Evolutionary conservation across 2,329 filamentous ascomycete species (phyloP).

Genomic region (Talaromyces amestolkiae): DNA sequence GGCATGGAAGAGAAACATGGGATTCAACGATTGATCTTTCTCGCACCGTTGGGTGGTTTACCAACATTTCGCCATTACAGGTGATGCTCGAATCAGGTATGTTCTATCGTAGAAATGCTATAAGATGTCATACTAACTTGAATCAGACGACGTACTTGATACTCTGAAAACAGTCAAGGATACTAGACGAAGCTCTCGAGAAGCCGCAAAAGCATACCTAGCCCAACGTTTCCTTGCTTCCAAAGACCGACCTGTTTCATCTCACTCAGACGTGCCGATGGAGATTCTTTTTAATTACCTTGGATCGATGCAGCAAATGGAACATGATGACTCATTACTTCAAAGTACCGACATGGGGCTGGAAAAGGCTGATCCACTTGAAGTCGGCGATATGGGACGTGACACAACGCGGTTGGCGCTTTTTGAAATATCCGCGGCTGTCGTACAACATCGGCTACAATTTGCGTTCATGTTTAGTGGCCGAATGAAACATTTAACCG

Average conservation of each 20-base stretch:
- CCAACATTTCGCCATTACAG: conserved; percentile 47
- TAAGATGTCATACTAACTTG: conserved; percentile 17
- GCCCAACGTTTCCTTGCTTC: conserved; percentile 32
- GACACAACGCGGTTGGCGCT: conserved; percentile 48
- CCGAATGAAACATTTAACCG: conserved; percentile 47
- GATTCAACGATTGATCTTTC: conserved; percentile 48
- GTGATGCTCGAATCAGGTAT: conserved; percentile 28
- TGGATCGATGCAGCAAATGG: conserved; percentile 42
- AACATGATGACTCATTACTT: conserved; percentile 46
- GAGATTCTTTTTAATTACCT: conserved; percentile 47
- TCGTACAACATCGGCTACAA: conserved; percentile 46
- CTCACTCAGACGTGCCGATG: conserved; percentile 35
- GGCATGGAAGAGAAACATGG: conserved; percentile 50
- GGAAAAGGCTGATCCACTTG: conserved; percentile 45
- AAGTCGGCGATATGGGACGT: conserved; percentile 46
- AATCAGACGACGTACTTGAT: conserved; percentile 29
- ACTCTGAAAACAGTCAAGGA: conserved; percentile 41
- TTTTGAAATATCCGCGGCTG: conserved; percentile 53
- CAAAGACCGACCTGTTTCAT: conserved; percentile 34
- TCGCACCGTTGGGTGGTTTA: conserved; percentile 54
- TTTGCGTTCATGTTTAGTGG: conserved; percentile 53
- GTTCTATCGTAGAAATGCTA: neutral
- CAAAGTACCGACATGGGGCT: conserved; percentile 46
- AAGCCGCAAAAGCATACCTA: conserved; percentile 41
- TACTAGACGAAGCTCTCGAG: conserved; percentile 33